Percentiles rank a stretch among this genome's conserved stretches.
These are phyloP conservation scores for Rosa chinensis DNA, from an alignment of 306 rosid genomes.

Conservation along the genomic window DNA sequence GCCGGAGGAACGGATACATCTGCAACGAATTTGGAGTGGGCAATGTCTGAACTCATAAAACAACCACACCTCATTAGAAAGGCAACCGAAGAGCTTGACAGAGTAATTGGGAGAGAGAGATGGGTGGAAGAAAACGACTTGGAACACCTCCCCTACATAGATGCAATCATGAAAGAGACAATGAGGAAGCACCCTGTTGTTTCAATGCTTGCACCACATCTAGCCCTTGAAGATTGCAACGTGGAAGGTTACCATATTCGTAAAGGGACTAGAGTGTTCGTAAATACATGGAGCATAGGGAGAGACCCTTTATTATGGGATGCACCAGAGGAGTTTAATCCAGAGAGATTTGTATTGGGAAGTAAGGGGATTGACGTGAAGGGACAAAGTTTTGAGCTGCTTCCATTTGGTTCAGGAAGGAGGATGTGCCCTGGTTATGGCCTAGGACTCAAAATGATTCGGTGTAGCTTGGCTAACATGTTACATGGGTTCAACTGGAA, in stretches of 20 bases:
- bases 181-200: conserved; percentile 21
- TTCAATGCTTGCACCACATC: conserved; percentile 16
- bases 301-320: conserved; percentile 23
- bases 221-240: conserved; percentile 22
- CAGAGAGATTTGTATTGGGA: background rate
- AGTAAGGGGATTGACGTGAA: too few relatives aligned
- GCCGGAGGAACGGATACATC: too few relatives aligned
- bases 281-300: conserved; percentile 33
- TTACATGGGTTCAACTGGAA: too few relatives aligned
- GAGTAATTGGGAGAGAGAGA: conserved; percentile 22
- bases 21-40: too few relatives aligned
- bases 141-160: conserved; percentile 19
- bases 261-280: conserved; percentile 16
- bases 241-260: conserved; percentile 12
- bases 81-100: too few relatives aligned
- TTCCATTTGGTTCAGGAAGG: too few relatives aligned
- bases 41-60: too few relatives aligned
- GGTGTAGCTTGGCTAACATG: too few relatives aligned
- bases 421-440: too few relatives aligned
- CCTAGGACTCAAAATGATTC: too few relatives aligned
- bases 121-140: conserved; percentile 37
- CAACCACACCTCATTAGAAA: too few relatives aligned
- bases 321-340: conserved; percentile 10
- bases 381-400: too few relatives aligned
- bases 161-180: conserved; percentile 35